Evolutionary conservation across 108 stramenopile species (phyloP), one percentile per base, ranked within the genome.

Genomic region (Asterionellopsis glacialis): DNA sequence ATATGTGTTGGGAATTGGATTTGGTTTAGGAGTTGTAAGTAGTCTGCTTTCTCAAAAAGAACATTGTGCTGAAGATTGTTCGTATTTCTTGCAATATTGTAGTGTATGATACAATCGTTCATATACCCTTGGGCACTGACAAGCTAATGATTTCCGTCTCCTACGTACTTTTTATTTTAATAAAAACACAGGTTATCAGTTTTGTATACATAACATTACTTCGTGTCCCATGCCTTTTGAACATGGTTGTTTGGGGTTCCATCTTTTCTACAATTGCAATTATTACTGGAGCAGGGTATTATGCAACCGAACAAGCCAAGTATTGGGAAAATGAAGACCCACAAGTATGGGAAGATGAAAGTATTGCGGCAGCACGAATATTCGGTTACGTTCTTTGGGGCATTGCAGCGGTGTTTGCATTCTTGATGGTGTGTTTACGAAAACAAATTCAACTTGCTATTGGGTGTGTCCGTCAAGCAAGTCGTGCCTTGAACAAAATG

Each of bases 401-500:
- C 7, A 15, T 87, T 41, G 72, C 69, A 7, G 87, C 49, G 11
- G 24, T 95, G 12, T 69, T 80, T 26, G 19, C 87, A 2, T 53
- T 92, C n/a, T 24, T 93, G 22, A 74, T 88, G 41, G 59, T 81
- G 25, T 91, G 88, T 55, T 66, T 97, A 58, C 81, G 93, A 26
- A 85, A 84, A 39, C 73, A 90, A 19, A 94, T 97, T 38, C 75
- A 84, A 61, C 63, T 93, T 47, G 93, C 96, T n/a, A 78, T 95
- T 64, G 76, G 71, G 0, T 82, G 95, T 55, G 89, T 95, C 41
- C 86, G 86, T 58, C 85, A 93, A 62, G 87, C 92, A 1, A 79
- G 81, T 10, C 66, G 76, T 55, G 93, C 96, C 18, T 75, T 97
- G 51, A 65, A 73, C 41, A 27, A 65, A 28, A 95, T 97, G 93